A percentile compares a stretch with the other conserved stretches of the same genome.
Conservation (phyloP, 257 asterid genomes). For the Solanum clarkiae region DNA sequence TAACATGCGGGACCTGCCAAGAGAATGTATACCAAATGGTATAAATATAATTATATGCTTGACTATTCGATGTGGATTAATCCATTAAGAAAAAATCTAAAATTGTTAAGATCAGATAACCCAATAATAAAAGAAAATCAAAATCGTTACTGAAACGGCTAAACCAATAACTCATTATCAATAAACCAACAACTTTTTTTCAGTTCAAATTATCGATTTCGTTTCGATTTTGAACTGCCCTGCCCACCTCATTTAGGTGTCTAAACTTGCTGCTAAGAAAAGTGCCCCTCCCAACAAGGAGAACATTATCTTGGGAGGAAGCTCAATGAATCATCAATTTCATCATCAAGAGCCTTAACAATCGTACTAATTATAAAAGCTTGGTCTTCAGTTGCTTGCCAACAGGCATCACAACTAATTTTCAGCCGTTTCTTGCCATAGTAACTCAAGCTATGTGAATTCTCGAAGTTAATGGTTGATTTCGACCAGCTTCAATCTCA, state of each 20-base stretch:
- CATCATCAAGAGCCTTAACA: background rate
- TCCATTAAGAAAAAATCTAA: too few species aligned
- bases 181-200: too few species aligned
- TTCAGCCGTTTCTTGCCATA: background rate
- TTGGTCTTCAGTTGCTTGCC: background rate
- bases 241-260: background rate
- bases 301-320: background rate
- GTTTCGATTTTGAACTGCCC: too few species aligned
- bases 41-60: too few species aligned
- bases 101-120: too few species aligned
- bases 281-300: too few species aligned
- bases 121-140: too few species aligned
- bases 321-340: background rate
- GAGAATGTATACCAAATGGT: background rate
- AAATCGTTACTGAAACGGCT: too few species aligned
- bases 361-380: background rate
- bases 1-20: background rate
- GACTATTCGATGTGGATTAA: too few species aligned
- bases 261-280: background rate
- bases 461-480: background rate
- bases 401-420: background rate
- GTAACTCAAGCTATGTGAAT: background rate
- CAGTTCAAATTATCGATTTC: too few species aligned
- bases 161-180: too few species aligned
- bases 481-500: background rate